These are phyloP conservation scores for Epicoccum sorghinum DNA, from an alignment of 2,329 filamentous ascomycete species.

Conservation along the genomic window DNA sequence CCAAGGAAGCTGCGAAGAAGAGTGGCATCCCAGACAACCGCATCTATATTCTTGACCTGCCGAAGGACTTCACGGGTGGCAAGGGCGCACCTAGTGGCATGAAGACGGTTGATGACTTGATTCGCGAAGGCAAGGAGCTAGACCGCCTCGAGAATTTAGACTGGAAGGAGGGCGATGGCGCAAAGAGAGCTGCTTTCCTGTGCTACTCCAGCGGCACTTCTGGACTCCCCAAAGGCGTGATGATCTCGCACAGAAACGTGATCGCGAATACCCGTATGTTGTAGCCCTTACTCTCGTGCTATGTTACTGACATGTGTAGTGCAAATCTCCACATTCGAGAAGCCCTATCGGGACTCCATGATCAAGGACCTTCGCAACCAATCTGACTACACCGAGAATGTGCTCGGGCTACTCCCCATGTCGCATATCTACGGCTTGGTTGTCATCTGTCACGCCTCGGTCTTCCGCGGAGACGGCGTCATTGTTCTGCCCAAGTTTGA, in stretches of 20 bases:
- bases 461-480: constrained; percentile 75
- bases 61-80: constrained; percentile 59
- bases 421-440: constrained; percentile 84
- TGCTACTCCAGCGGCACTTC: constrained; percentile 84
- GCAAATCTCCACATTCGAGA: constrained; percentile 64
- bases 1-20: constrained; percentile 68
- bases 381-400: constrained; percentile 57
- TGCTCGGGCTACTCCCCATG: constrained; percentile 75
- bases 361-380: constrained; percentile 44
- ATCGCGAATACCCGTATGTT: constrained; percentile 68
- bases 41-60: constrained; percentile 73
- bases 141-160: constrained; percentile 61
- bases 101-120: constrained; percentile 70
- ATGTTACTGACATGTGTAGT: constrained; percentile 44
- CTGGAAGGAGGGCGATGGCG: constrained; percentile 70
- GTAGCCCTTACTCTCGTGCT: neutral
- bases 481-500: constrained; percentile 80
- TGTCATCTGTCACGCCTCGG: constrained; percentile 68
- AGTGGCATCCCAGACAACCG: constrained; percentile 67
- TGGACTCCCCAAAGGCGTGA: constrained; percentile 81
- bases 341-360: constrained; percentile 49
- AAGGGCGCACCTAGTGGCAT: constrained; percentile 56
- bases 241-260: constrained; percentile 80
- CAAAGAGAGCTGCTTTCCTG: constrained; percentile 73
- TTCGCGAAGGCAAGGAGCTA: constrained; percentile 64